phyloP scores from a whole-genome alignment of 345 rosid species.

The Gossypium raimondii region DNA sequence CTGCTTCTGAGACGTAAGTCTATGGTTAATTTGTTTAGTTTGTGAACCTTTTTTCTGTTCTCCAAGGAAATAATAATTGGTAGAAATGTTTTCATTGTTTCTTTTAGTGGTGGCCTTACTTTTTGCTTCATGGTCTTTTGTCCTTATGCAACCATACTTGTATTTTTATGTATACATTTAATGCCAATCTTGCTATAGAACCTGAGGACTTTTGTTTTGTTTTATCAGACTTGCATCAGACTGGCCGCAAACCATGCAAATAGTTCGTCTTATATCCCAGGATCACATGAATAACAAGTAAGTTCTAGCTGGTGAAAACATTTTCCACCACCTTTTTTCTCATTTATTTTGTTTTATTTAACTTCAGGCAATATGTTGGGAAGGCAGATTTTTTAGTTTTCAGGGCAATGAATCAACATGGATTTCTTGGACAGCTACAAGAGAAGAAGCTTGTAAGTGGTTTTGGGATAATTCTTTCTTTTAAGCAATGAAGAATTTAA shows the following conservation, averaged over 20 bases:
- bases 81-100: background rate
- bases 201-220: conserved; percentile 15
- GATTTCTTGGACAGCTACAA: conserved; percentile 90
- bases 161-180: background rate
- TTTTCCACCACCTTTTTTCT: conserved; percentile 14
- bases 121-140: background rate
- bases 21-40: background rate
- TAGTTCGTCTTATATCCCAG: conserved; percentile 91
- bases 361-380: conserved; percentile 85
- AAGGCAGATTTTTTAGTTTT: conserved; percentile 95
- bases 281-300: conserved; percentile 99
- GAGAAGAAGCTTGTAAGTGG: conserved; percentile 97
- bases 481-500: background rate
- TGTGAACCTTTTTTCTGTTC: background rate
- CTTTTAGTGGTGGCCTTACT: background rate
- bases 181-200: background rate
- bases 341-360: conserved; percentile 16
- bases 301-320: conserved; percentile 17
- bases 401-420: conserved; percentile 95
- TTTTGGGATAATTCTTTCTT: background rate
- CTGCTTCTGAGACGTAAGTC: conserved; percentile 92
- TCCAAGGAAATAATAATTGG: background rate
- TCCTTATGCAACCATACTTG: background rate
- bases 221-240: conserved; percentile 86
- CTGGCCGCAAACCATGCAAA: conserved; percentile 95